Conservation (phyloP, 2,329 filamentous ascomycete species). For the Tolypocladium inflatum region DNA sequence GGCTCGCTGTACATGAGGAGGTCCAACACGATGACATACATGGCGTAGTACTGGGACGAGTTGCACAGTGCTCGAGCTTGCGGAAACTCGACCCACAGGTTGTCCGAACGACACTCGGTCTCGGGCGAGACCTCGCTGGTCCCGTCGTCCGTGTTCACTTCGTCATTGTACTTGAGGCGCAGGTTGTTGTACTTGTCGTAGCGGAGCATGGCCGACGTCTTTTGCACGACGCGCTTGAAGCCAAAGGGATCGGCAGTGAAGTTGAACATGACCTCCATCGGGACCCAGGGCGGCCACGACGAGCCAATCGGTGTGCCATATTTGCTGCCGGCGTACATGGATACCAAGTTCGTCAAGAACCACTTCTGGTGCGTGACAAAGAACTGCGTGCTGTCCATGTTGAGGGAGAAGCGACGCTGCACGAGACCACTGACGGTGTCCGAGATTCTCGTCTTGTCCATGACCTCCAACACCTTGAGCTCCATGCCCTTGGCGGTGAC, state of each 20-base stretch:
- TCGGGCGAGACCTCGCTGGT: constrained; percentile 39
- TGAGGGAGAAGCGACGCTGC: constrained; percentile 84
- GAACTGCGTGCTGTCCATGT: constrained; percentile 97
- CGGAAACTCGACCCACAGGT: constrained; percentile 94
- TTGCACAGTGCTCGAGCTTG: constrained; percentile 92
- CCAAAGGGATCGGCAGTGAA: constrained; percentile 90
- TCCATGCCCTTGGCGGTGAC: constrained; percentile 97
- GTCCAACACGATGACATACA: constrained; percentile 97
- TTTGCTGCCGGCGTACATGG: constrained; percentile 87
- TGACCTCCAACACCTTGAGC: constrained; percentile 92
- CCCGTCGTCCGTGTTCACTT: constrained; percentile 61
- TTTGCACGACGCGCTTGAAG: constrained; percentile 95
- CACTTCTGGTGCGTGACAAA: constrained; percentile 94
- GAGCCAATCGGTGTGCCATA: constrained; percentile 81
- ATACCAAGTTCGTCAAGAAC: constrained; percentile 73
- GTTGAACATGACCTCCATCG: constrained; percentile 97
- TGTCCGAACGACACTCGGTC: constrained; percentile 78
- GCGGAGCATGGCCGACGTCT: constrained; percentile 86
- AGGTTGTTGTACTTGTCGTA: constrained; percentile 98
- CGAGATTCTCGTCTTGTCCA: constrained; percentile 88
- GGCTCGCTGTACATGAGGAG: constrained; percentile 94
- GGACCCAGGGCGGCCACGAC: constrained; percentile 96
- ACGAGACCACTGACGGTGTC: constrained; percentile 93
- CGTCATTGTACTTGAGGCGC: constrained; percentile 93
- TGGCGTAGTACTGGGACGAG: constrained; percentile 91